A percentile compares a stretch with the other conserved stretches of the same genome.
These are phyloP conservation scores for Phytophthora quininea DNA, from an alignment of 352 stramenopile species.

Conservation along the genomic window DNA sequence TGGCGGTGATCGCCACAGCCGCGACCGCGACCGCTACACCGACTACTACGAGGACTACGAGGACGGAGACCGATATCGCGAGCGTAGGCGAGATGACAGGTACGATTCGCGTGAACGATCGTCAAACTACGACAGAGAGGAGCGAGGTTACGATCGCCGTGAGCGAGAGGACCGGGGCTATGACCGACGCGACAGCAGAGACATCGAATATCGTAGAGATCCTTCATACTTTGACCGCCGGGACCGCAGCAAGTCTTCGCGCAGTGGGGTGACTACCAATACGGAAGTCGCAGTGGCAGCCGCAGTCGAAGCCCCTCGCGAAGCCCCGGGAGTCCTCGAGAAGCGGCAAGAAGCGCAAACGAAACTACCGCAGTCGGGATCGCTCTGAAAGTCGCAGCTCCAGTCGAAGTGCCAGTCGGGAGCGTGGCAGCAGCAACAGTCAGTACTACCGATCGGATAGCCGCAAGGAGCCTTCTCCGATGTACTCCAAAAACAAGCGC, in stretches of 20 bases:
- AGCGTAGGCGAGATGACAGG: conserved; percentile 35
- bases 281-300: conserved; percentile 44
- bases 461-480: conserved; percentile 12
- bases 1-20: conserved; percentile 3
- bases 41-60: conserved; percentile 41
- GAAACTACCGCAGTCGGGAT: conserved; percentile 34
- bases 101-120: conserved; percentile 33
- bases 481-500: conserved; percentile 16
- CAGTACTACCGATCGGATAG: conserved; percentile 35
- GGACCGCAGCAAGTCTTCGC: conserved; percentile 28
- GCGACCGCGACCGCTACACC: conserved; percentile 37
- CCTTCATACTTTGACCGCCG: conserved; percentile 41
- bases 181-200: conserved; percentile 41
- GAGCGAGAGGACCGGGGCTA: conserved; percentile 36
- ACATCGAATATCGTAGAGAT: conserved; percentile 44
- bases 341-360: conserved; percentile 46
- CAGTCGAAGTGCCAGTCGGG: conserved; percentile 51
- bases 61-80: conserved; percentile 35
- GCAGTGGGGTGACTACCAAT: conserved; percentile 19
- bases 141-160: conserved; percentile 47
- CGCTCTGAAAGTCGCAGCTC: conserved; percentile 48
- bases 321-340: conserved; percentile 37
- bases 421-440: conserved; percentile 13
- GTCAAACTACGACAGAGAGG: conserved; percentile 31
- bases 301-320: conserved; percentile 43